Conservation (phyloP, 148 eudicot genomes). For the Cornus florida region DNA sequence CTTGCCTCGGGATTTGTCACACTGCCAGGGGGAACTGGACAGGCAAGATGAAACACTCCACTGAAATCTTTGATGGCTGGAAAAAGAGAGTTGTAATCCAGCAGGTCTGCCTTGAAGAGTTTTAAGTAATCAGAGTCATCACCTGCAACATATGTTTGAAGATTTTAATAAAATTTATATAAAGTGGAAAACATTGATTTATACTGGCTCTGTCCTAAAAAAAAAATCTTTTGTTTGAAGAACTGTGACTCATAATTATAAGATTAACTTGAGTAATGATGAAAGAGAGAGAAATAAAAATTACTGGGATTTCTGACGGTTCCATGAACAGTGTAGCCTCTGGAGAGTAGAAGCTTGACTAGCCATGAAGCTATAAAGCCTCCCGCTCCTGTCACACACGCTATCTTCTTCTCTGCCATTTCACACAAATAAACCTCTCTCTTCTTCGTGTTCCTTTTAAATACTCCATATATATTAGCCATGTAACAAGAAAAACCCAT, state of each 20-base stretch:
- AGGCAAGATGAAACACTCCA: slow-evolving; percentile 49
- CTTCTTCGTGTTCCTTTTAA: too few relatives aligned
- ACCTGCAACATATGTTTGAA: slow-evolving; percentile 16
- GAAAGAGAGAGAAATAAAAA: not conserved
- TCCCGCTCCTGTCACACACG: slow-evolving; percentile 9
- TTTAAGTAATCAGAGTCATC: slow-evolving; percentile 30
- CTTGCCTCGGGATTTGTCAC: slow-evolving; percentile 44
- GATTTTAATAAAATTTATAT: not conserved
- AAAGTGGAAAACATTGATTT: too few relatives aligned
- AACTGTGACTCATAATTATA: too few relatives aligned
- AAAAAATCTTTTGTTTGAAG: too few relatives aligned
- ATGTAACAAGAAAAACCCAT: too few relatives aligned
- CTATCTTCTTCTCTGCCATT: not conserved
- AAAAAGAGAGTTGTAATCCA: slow-evolving; percentile 30
- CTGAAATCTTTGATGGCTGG: slow-evolving; percentile 40
- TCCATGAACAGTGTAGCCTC: not conserved
- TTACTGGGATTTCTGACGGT: not conserved
- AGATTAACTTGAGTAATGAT: too few relatives aligned
- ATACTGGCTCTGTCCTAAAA: too few relatives aligned
- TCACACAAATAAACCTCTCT: too few relatives aligned
- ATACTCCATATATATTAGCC: too few relatives aligned
- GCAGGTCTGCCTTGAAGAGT: slow-evolving; percentile 41
- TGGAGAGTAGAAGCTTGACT: slow-evolving; percentile 6
- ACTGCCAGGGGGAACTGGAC: slow-evolving; percentile 35
- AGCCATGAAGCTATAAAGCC: not conserved